These are phyloP conservation scores for Fusarium sp. DNA, from an alignment of 2,329 filamentous ascomycete genomes.

Conservation along the genomic window DNA sequence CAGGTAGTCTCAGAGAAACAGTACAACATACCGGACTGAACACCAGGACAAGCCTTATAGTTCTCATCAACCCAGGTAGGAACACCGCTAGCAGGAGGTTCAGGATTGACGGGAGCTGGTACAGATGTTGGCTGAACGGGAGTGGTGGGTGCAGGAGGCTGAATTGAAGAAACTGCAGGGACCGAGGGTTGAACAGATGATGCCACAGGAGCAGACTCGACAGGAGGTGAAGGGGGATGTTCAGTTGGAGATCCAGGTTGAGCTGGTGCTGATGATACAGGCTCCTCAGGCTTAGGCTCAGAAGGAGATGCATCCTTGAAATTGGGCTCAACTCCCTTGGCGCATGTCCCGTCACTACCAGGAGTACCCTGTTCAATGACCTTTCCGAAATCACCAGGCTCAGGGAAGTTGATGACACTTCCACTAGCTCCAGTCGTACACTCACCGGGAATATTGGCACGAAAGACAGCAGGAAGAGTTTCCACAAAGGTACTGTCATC, in stretches of 20 bases:
- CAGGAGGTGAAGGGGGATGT: background rate
- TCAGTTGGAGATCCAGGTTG: background rate
- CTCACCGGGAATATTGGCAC: conserved; percentile 47
- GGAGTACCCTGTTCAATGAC: conserved; percentile 34
- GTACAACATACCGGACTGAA: conserved; percentile 26
- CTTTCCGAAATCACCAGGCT: conserved; percentile 45
- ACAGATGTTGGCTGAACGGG: background rate
- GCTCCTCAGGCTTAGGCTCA: conserved; percentile 10
- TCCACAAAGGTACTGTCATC: conserved; percentile 44
- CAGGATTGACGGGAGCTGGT: conserved; percentile 1
- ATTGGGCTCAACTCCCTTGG: conserved; percentile 34
- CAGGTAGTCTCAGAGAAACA: conserved; percentile 39
- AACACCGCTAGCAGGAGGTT: conserved; percentile 3
- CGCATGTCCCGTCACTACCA: conserved; percentile 34
- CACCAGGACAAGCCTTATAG: conserved; percentile 30
- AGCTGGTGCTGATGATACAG: conserved; percentile 12
- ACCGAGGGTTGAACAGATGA: background rate
- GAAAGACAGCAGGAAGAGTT: conserved; percentile 41
- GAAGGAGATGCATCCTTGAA: conserved; percentile 36
- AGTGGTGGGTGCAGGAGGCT: background rate
- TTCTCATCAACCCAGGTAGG: conserved; percentile 35
- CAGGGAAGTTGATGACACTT: conserved; percentile 44
- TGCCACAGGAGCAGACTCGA: background rate
- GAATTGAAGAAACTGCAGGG: background rate
- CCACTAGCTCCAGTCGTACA: conserved; percentile 41